These are phyloP conservation scores for Trichomonascaceae sp. DNA, from an alignment of 1,139 yeast genomes.

Conservation along the genomic window DNA sequence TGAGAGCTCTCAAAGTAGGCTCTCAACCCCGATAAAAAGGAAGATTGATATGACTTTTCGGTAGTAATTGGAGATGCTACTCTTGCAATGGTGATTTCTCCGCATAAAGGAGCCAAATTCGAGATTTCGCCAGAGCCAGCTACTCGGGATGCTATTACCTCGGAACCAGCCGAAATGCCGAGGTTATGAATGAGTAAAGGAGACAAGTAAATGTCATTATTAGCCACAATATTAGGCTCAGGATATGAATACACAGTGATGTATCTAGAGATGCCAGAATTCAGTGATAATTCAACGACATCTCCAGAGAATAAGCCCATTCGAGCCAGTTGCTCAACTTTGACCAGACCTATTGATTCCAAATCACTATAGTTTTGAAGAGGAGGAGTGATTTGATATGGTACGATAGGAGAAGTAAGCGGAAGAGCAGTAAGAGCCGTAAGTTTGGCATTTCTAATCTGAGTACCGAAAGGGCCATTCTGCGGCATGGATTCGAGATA, in stretches of 20 bases:
- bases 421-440: constrained; percentile 20
- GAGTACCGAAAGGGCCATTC: not conserved
- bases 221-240: constrained; percentile 51
- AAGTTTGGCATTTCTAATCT: not conserved
- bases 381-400: constrained; percentile 24
- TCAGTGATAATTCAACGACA: constrained; percentile 39
- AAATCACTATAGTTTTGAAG: constrained; percentile 34
- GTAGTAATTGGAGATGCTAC: constrained; percentile 66
- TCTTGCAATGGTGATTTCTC: constrained; percentile 55
- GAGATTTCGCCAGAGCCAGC: constrained; percentile 27
- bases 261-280: constrained; percentile 24
- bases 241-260: constrained; percentile 53
- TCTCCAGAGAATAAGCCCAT: constrained; percentile 70
- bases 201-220: constrained; percentile 47
- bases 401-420: constrained; percentile 20
- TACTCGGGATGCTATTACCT: not conserved
- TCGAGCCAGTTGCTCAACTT: constrained; percentile 46
- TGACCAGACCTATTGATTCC: constrained; percentile 48
- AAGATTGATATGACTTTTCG: constrained; percentile 58
- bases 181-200: constrained; percentile 59
- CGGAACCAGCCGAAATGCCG: constrained; percentile 33
- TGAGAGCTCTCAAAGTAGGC: constrained; percentile 51
- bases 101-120: constrained; percentile 32
- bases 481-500: constrained; percentile 12
- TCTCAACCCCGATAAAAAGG: constrained; percentile 59